Conservation (phyloP, 345 rosid genomes). For the Salix viminalis region DNA sequence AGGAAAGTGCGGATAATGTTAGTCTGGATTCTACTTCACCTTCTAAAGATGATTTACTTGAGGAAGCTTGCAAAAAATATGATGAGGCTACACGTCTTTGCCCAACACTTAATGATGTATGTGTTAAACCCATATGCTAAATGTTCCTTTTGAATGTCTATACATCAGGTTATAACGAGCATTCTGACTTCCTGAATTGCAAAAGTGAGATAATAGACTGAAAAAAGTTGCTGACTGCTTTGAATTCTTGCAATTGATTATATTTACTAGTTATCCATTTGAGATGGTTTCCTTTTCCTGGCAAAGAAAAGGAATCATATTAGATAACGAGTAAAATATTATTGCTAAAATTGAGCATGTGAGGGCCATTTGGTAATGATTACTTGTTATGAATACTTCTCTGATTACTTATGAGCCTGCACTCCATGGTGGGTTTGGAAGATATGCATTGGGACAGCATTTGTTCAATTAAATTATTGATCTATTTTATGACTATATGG, state of each 20-base stretch:
- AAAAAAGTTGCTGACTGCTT: neutral
- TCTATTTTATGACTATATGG: too few species aligned
- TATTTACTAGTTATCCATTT: neutral
- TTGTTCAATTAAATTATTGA: too few species aligned
- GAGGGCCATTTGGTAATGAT: neutral
- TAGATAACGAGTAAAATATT: neutral
- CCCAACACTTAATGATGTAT: constrained; percentile 93
- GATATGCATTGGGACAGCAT: neutral
- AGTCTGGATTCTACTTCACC: constrained; percentile 84
- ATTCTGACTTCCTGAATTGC: constrained; percentile 1
- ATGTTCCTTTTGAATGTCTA: constrained; percentile 8
- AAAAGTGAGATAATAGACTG: constrained; percentile 1
- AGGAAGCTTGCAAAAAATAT: constrained; percentile 96
- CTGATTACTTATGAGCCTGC: neutral
- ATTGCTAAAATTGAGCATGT: neutral
- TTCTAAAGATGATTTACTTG: constrained; percentile 91
- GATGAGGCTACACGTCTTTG: constrained; percentile 89
- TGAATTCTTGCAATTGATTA: neutral
- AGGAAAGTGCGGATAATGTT: constrained; percentile 98
- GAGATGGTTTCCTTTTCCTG: neutral
- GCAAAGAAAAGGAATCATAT: neutral
- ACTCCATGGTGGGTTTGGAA: neutral
- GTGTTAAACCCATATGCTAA: constrained; percentile 15
- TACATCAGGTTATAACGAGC: neutral
- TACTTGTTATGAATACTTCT: neutral